Percentiles rank a stretch among this genome's conserved stretches.
These are phyloP conservation scores for Myochromella boudieri DNA, from an alignment of 768 basidiomycete species.

Conservation along the genomic window DNA sequence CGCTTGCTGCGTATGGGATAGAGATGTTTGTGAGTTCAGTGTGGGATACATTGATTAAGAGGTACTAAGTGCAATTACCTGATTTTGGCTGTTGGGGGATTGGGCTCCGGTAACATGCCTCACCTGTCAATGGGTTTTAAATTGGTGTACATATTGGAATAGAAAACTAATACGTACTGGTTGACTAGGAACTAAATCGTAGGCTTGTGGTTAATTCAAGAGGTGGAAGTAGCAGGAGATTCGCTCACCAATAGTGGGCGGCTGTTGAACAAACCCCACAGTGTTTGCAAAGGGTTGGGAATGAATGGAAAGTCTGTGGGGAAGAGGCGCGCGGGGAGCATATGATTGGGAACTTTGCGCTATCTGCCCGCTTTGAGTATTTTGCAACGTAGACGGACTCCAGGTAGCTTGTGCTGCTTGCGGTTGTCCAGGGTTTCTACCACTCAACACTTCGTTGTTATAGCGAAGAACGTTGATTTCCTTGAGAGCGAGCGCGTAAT, in stretches of 20 bases:
- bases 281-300: background rate
- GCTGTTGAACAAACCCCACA: background rate
- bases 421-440: constrained; percentile 5
- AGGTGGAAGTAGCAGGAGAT: background rate
- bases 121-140: background rate
- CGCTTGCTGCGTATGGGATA: background rate
- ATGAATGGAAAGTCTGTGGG: background rate
- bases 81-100: background rate
- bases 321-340: background rate
- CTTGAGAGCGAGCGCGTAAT: constrained; percentile 16
- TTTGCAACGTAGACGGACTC: background rate
- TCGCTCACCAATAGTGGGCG: background rate
- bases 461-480: constrained; percentile 21
- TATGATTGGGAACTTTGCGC: background rate
- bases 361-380: background rate
- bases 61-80: no score
- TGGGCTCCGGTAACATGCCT: background rate
- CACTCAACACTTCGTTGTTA: constrained; percentile 4
- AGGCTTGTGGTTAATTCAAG: background rate
- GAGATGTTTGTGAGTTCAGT: no score
- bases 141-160: no score
- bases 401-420: background rate
- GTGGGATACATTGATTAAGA: no score
- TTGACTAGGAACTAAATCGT: constrained; percentile 3
- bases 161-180: background rate